Percentiles rank a stretch among this genome's conserved stretches.
These are phyloP conservation scores for Auriculariales sp. DNA, from an alignment of 768 basidiomycete species.

Conservation along the genomic window DNA sequence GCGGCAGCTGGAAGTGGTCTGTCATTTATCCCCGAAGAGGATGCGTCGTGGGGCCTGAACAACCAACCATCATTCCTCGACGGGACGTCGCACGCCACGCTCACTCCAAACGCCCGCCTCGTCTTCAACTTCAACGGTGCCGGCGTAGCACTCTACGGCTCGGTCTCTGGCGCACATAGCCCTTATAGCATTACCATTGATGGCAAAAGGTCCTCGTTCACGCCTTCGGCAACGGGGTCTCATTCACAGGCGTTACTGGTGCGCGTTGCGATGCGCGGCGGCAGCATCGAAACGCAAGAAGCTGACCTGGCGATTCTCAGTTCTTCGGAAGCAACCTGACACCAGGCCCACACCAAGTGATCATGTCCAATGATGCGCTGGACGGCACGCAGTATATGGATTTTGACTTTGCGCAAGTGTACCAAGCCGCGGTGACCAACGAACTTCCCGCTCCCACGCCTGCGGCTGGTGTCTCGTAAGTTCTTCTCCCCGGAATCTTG, in stretches of 20 bases:
- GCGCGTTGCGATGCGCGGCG: too few relatives aligned
- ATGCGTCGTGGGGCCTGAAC: conserved; percentile 24
- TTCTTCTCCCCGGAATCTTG: conserved; percentile 16
- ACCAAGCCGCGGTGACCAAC: conserved; percentile 10
- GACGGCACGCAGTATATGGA: conserved; percentile 27
- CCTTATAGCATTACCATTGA: conserved; percentile 32
- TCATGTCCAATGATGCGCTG: conserved; percentile 19
- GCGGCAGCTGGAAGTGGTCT: conserved; percentile 17
- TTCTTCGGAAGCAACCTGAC: conserved; percentile 28
- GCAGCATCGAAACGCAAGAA: background rate
- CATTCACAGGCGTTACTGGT: background rate
- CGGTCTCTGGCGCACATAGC: conserved; percentile 36
- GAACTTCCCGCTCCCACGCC: conserved; percentile 15
- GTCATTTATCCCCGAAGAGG: conserved; percentile 22
- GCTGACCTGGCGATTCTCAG: conserved; percentile 21
- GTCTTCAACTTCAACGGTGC: conserved; percentile 32
- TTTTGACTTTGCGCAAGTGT: conserved; percentile 24
- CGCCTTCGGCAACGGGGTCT: conserved; percentile 19
- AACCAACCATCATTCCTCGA: conserved; percentile 18
- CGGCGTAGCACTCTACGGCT: conserved; percentile 39
- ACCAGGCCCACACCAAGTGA: conserved; percentile 23
- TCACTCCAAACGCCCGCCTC: conserved; percentile 24
- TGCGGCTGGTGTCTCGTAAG: conserved; percentile 19
- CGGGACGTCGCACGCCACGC: conserved; percentile 28
- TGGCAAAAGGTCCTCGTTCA: conserved; percentile 19